Conservation (phyloP, 2,329 filamentous ascomycete species). For the Venturia effusa region DNA sequence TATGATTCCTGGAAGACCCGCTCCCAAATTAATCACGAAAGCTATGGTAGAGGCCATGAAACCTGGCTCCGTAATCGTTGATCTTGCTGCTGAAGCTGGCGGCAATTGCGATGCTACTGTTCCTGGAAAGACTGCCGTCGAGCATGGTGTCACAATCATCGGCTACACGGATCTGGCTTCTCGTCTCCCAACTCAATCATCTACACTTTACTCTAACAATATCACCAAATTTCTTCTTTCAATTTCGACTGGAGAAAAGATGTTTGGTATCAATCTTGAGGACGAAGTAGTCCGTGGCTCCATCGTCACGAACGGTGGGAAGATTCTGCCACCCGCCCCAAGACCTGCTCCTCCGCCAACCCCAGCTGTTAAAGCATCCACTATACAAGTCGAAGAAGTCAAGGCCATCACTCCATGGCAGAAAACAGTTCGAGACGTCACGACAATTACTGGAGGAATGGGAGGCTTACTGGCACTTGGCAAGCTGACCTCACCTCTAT, state of each 20-base stretch:
- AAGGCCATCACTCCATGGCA: conserved; percentile 73
- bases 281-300: conserved; percentile 81
- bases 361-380: conserved; percentile 40
- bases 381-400: conserved; percentile 43
- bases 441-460: conserved; percentile 67
- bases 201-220: conserved; percentile 87
- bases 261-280: conserved; percentile 67
- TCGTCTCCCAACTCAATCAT: conserved; percentile 76
- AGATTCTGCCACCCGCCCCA: conserved; percentile 65
- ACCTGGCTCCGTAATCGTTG: conserved; percentile 78
- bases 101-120: conserved; percentile 80
- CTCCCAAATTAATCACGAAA: conserved; percentile 75
- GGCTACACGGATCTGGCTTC: conserved; percentile 85
- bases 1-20: conserved; percentile 74
- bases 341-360: conserved; percentile 52
- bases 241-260: conserved; percentile 65
- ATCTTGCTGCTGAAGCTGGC: conserved; percentile 77
- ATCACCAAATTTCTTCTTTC: conserved; percentile 82
- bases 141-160: conserved; percentile 75
- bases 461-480: conserved; percentile 63
- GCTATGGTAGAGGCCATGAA: conserved; percentile 77
- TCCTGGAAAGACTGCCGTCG: conserved; percentile 56
- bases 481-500: conserved; percentile 69
- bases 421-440: conserved; percentile 65
- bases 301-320: conserved; percentile 69